Evolutionary conservation across 2,329 filamentous ascomycete species (phyloP).

Genomic region (Monilinia vaccinii-corymbosi): DNA sequence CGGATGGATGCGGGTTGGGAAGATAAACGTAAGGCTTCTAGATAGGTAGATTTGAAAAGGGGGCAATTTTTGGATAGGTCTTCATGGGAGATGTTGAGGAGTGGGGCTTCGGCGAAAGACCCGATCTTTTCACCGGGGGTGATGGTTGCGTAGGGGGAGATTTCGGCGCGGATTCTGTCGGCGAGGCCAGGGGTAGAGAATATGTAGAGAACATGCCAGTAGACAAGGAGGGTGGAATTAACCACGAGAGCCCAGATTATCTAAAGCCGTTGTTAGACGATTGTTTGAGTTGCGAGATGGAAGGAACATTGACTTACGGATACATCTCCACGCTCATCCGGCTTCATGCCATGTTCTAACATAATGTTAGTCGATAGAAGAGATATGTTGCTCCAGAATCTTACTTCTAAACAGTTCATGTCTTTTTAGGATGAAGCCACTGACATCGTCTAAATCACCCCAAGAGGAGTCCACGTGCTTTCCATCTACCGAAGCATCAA

Average conservation of each 20-base stretch:
- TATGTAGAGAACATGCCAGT: slow-evolving; percentile 41
- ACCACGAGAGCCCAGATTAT: slow-evolving; percentile 46
- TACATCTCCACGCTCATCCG: slow-evolving; percentile 34
- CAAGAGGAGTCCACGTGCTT: slow-evolving; percentile 34
- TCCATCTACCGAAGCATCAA: slow-evolving; percentile 35
- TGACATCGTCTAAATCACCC: slow-evolving; percentile 40
- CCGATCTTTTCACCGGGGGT: slow-evolving; percentile 26
- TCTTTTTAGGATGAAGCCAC: slow-evolving; percentile 35
- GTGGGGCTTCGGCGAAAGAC: slow-evolving; percentile 27
- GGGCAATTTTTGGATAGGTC: slow-evolving; percentile 36
- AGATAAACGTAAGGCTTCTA: slow-evolving; percentile 38
- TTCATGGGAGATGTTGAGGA: slow-evolving; percentile 34
- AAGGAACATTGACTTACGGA: slow-evolving; percentile 22
- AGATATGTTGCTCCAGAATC: slow-evolving; percentile 17
- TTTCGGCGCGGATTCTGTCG: slow-evolving; percentile 36
- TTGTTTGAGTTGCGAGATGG: not conserved
- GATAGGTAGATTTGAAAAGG: slow-evolving; percentile 37
- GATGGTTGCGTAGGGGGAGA: slow-evolving; percentile 34
- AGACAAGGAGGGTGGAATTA: slow-evolving; percentile 42
- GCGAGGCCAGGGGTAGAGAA: slow-evolving; percentile 34
- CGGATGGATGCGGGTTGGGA: slow-evolving; percentile 35
- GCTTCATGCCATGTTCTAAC: not conserved
- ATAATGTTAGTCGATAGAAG: slow-evolving; percentile 10
- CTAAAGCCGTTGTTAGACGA: slow-evolving; percentile 10
- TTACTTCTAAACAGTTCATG: slow-evolving; percentile 33